Evolutionary conservation across 495 filamentous ascomycete genomes (phyloP).

Genomic region (Thermochaetoides thermophila): DNA sequence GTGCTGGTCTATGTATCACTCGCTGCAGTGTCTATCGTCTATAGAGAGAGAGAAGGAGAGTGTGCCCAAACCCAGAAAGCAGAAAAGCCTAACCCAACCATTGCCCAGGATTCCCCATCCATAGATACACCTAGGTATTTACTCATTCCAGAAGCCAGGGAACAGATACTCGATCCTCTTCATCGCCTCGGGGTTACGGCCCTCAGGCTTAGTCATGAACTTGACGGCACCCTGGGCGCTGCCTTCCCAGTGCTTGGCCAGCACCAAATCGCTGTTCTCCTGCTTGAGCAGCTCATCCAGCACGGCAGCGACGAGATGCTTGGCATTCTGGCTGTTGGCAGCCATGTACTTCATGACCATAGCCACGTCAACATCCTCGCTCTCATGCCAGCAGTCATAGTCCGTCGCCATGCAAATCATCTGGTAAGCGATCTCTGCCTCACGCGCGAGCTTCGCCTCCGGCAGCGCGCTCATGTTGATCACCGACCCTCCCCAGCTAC

Average conservation of each 20-base stretch:
- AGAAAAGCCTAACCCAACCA: no score
- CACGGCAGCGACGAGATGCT: slow-evolving; percentile 69
- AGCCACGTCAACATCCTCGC: slow-evolving; percentile 72
- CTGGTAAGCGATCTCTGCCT: slow-evolving; percentile 92
- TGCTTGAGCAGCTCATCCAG: slow-evolving; percentile 68
- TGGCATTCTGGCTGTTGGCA: slow-evolving; percentile 76
- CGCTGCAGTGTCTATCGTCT: no score
- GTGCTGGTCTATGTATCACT: no score
- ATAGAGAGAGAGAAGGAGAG: no score
- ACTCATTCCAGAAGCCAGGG: slow-evolving; percentile 45
- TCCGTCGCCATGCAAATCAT: slow-evolving; percentile 99
- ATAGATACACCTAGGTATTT: no score
- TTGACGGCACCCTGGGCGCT: slow-evolving; percentile 48
- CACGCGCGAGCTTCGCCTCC: slow-evolving; percentile 86
- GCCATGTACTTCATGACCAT: slow-evolving; percentile 98
- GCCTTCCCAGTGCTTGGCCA: slow-evolving; percentile 61
- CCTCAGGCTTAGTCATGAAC: slow-evolving; percentile 55
- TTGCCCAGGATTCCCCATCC: no score
- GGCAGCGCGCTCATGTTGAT: slow-evolving; percentile 98
- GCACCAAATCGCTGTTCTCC: slow-evolving; percentile 58
- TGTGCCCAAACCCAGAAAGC: no score
- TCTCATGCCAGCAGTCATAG: slow-evolving; percentile 89
- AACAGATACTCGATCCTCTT: slow-evolving; percentile 68
- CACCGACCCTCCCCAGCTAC: slow-evolving; percentile 72
- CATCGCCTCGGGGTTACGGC: slow-evolving; percentile 46